phyloP scores from a whole-genome alignment of 371 early-diverging fungal genomes.

The Choanephora cucurbitarum region DNA sequence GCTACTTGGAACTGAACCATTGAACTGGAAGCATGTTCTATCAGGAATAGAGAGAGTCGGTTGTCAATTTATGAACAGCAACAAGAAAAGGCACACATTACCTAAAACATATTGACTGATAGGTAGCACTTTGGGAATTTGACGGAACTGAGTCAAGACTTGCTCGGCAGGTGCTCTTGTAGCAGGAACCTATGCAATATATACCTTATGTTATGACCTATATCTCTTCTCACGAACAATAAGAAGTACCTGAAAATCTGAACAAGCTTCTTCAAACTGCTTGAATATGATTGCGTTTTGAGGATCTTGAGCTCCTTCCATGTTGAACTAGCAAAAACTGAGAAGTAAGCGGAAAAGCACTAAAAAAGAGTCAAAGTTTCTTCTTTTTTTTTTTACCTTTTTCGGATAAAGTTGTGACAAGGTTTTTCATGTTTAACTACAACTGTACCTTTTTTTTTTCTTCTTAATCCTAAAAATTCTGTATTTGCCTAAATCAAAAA shows the following conservation, averaged over 20 bases:
- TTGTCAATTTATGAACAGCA: not conserved
- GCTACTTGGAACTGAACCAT: conserved; percentile 69
- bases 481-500: too few relatives aligned
- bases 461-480: too few relatives aligned
- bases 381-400: not conserved
- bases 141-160: conserved; percentile 59
- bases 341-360: too few relatives aligned
- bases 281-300: conserved; percentile 38
- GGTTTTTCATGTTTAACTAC: too few relatives aligned
- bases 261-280: conserved; percentile 69
- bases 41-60: too few relatives aligned
- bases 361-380: not conserved
- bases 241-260: conserved; percentile 61
- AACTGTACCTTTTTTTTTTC: too few relatives aligned
- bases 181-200: conserved; percentile 55
- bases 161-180: conserved; percentile 64
- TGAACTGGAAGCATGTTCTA: conserved; percentile 57
- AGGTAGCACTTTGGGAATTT: conserved; percentile 62
- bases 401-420: not conserved
- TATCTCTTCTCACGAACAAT: not conserved
- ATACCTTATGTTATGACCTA: not conserved
- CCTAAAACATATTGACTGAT: conserved; percentile 68
- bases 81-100: conserved; percentile 14
- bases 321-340: not conserved
- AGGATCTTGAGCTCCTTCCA: conserved; percentile 20